Evolutionary conservation across 2,329 filamentous ascomycete genomes (phyloP), one percentile per base, ranked within the genome.

Genomic region (Colletotrichum cordylinicola): DNA sequence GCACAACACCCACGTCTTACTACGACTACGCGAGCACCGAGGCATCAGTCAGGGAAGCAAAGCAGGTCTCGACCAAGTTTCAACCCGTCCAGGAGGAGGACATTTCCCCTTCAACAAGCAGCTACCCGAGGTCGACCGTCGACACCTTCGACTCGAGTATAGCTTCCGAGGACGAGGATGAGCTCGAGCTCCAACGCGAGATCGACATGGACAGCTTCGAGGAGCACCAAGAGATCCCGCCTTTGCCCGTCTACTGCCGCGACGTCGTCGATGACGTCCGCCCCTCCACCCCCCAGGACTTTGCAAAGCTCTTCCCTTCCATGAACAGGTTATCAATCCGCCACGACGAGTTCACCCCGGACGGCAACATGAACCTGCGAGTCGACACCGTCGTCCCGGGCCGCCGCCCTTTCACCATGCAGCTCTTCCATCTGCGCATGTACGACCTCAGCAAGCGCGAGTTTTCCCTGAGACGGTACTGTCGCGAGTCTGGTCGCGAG

Each of bases 341-440:
- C 33, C 96, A 98, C 82, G 97, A 98, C 82, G 95, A 98, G 84
- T 92, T 95, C 65, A 97, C 96, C 0, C 86, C 93, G 6, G 96
- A 99, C 83, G 96, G 96, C 43, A 98, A 98, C 88, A 98, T 98
- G 95, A 98, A 98, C 83, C 89, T 99, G 73, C 93, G 96, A 37
- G 90, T 98, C 74, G 96, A 98, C 82, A 96, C 95, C 8, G 88
- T 94, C 77, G 91, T 95, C 61, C 89, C 90, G 31, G 90, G 90
- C 55, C 91, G 91, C 78, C 91, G 92, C 77, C 92, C 92, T 79
- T 91, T 94, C 80, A 95, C 93, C 7, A 86, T 92, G 13, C 91
- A 93, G 82, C 92, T 99, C 64, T 98, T 98, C 85, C 96, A 99
- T 84, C 88, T 98, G 76, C 94, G 96, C 80, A 98, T 99, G 95